Evolutionary conservation across 495 filamentous ascomycete genomes (phyloP).

Genomic region (Tuber umbilicatum): DNA sequence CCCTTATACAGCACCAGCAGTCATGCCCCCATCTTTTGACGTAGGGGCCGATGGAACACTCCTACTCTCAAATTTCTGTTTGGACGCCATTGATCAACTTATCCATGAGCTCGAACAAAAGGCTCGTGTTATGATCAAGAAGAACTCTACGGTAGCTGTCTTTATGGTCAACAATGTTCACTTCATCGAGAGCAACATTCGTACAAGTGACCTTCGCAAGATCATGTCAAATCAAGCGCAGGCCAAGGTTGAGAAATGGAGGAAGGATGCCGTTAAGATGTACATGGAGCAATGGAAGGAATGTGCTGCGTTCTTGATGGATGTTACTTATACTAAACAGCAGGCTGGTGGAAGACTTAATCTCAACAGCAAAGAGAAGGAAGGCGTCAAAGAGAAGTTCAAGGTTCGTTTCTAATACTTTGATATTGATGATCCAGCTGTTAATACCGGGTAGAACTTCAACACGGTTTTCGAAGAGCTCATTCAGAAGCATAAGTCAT

Average conservation of each 20-base stretch:
- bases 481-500: slow-evolving; percentile 66
- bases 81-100: slow-evolving; percentile 75
- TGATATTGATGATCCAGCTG: not conserved
- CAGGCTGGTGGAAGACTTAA: slow-evolving; percentile 68
- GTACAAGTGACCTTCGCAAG: slow-evolving; percentile 66
- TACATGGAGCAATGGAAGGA: slow-evolving; percentile 90
- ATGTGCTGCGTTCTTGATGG: slow-evolving; percentile 73
- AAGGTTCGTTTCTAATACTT: slow-evolving; percentile 42
- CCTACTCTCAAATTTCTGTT: slow-evolving; percentile 79
- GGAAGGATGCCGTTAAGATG: slow-evolving; percentile 71
- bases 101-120: slow-evolving; percentile 72
- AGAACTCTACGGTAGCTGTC: slow-evolving; percentile 71
- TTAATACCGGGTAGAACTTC: slow-evolving; percentile 53
- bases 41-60: slow-evolving; percentile 82
- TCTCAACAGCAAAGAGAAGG: slow-evolving; percentile 80
- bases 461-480: slow-evolving; percentile 86
- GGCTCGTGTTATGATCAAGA: slow-evolving; percentile 64
- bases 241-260: slow-evolving; percentile 68
- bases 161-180: slow-evolving; percentile 86
- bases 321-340: slow-evolving; percentile 78
- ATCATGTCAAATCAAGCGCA: slow-evolving; percentile 62
- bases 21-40: slow-evolving; percentile 71
- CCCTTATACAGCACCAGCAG: slow-evolving; percentile 48
- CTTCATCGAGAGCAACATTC: slow-evolving; percentile 78
- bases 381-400: slow-evolving; percentile 94